phyloP scores from a whole-genome alignment of 202 grass and related monocot species.

The Panicum virgatum region DNA sequence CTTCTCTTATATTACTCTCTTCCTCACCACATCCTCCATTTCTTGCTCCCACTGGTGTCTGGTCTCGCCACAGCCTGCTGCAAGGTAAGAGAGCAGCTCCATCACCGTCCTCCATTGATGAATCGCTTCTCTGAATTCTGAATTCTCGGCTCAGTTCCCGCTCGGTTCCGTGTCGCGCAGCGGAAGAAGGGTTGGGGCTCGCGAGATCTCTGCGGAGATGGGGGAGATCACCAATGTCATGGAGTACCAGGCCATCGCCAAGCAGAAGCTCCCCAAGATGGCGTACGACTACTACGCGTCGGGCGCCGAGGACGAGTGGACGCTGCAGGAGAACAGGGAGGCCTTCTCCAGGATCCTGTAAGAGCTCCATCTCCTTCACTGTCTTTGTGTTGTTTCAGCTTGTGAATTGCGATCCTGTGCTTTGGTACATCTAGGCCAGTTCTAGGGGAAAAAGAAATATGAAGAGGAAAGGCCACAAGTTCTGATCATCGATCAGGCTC shows the following conservation, averaged over 20 bases:
- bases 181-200: background rate
- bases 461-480: background rate
- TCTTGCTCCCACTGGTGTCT: conserved; percentile 29
- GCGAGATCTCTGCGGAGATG: conserved; percentile 8
- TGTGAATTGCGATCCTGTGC: background rate
- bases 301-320: conserved; percentile 91
- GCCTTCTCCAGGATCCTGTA: conserved; percentile 91
- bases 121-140: too few species aligned
- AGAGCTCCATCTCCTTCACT: background rate
- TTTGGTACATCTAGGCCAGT: background rate
- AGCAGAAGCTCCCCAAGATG: conserved; percentile 95
- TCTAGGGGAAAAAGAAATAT: too few species aligned
- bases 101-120: too few species aligned
- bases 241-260: conserved; percentile 94
- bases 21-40: conserved; percentile 23
- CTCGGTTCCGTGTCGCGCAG: conserved; percentile 1
- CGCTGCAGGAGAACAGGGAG: conserved; percentile 87
- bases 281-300: conserved; percentile 92
- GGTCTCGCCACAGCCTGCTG: conserved; percentile 1
- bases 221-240: conserved; percentile 90
- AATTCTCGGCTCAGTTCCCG: background rate
- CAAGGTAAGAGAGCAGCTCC: conserved; percentile 23
- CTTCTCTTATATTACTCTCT: conserved; percentile 38
- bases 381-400: background rate
- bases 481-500: background rate